These are phyloP conservation scores for Penicillium herquei DNA, from an alignment of 495 filamentous ascomycete genomes.

Conservation along the genomic window DNA sequence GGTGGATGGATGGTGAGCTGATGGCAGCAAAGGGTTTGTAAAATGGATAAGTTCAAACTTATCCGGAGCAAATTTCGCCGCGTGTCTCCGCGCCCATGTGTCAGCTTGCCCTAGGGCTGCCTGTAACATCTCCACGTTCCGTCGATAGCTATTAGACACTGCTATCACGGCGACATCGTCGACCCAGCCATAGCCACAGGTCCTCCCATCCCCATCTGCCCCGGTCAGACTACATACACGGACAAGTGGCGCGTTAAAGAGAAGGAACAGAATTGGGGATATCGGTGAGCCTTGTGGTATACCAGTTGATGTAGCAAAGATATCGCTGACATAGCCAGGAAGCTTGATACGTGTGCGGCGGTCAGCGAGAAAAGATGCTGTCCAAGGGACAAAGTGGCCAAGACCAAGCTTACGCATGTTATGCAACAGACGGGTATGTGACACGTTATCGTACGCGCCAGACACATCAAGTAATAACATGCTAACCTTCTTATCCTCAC, in stretches of 20 bases:
- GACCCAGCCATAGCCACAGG: slow-evolving; percentile 5
- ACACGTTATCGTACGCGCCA: slow-evolving; percentile 34
- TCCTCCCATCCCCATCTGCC: background rate
- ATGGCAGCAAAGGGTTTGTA: too few relatives aligned
- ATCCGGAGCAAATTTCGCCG: slow-evolving; percentile 13
- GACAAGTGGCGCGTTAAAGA: slow-evolving; percentile 21
- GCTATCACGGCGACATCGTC: slow-evolving; percentile 16
- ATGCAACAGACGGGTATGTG: slow-evolving; percentile 17
- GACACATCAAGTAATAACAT: slow-evolving; percentile 21
- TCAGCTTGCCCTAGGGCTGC: background rate
- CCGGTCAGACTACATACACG: background rate
- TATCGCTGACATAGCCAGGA: background rate
- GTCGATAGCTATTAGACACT: background rate
- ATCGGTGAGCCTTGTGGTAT: slow-evolving; percentile 23
- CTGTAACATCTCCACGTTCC: slow-evolving; percentile 4
- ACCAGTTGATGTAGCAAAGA: background rate
- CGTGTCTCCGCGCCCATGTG: slow-evolving; percentile 12
- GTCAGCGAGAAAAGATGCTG: background rate
- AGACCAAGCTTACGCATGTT: slow-evolving; percentile 16
- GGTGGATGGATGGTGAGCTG: too few relatives aligned
- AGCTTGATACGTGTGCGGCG: slow-evolving; percentile 1
- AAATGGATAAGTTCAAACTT: slow-evolving; percentile 16
- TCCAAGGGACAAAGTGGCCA: background rate
- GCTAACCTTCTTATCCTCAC: background rate
- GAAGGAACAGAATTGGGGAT: slow-evolving; percentile 23